Conservation (phyloP, 2,329 filamentous ascomycete species). For the Diplodia sapinea region DNA sequence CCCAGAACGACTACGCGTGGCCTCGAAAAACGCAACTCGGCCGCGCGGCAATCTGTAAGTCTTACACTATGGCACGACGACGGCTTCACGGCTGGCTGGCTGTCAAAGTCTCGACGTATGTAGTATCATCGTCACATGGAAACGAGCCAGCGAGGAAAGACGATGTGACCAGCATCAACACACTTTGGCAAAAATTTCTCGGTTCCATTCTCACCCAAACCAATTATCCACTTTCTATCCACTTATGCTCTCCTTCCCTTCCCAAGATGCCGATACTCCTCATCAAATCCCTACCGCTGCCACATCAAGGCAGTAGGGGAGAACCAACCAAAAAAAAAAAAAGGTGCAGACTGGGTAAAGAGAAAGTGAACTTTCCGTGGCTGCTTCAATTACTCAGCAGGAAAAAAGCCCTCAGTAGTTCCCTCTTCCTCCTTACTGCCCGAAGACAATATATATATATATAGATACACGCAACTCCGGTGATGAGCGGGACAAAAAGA, state of each 20-base stretch:
- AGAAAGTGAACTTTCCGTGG: neutral
- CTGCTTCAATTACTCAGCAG: neutral
- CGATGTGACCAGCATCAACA: neutral
- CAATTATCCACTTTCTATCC: constrained; percentile 28
- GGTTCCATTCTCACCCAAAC: constrained; percentile 1
- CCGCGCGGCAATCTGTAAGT: neutral
- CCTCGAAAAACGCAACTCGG: neutral
- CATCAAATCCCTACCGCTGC: neutral
- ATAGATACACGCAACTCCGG: neutral
- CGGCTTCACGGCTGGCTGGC: neutral
- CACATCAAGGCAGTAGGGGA: neutral
- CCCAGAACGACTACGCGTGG: neutral
- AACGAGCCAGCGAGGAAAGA: neutral
- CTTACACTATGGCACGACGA: neutral
- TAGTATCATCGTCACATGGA: neutral
- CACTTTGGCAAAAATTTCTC: neutral
- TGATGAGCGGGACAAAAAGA: neutral
- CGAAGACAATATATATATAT: constrained; percentile 12
- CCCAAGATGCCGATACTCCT: neutral
- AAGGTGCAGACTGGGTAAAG: neutral
- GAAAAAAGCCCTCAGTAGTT: neutral
- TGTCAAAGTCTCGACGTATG: neutral
- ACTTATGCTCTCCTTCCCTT: neutral
- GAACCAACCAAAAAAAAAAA: neutral
- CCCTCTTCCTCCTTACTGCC: neutral